Evolutionary conservation across 2,329 filamentous ascomycete species (phyloP).

Genomic region (Aspergillus sp.): DNA sequence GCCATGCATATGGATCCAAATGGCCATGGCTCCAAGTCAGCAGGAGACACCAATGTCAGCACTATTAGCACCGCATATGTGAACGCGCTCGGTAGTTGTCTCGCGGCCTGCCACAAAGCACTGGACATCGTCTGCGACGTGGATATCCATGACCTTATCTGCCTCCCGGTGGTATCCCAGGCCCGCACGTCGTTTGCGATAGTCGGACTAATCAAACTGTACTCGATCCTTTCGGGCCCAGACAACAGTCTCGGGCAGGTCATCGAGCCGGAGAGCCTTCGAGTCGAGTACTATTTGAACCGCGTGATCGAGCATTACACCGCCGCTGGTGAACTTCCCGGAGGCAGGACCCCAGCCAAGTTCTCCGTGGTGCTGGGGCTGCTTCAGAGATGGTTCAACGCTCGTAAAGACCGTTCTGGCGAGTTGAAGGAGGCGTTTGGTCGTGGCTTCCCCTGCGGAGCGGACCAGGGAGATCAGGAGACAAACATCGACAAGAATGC

Average conservation of each 20-base stretch:
- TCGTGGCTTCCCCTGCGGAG: background rate
- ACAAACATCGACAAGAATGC: background rate
- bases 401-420: constrained; percentile 42
- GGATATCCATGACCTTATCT: constrained; percentile 58
- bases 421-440: constrained; percentile 23
- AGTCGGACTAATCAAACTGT: constrained; percentile 71
- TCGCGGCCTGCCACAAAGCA: constrained; percentile 64
- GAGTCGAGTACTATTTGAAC: constrained; percentile 65
- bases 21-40: constrained; percentile 38
- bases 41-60: constrained; percentile 24
- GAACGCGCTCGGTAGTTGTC: constrained; percentile 64
- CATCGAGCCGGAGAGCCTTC: constrained; percentile 66
- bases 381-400: constrained; percentile 66
- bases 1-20: constrained; percentile 64
- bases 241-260: constrained; percentile 67
- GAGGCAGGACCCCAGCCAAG: constrained; percentile 64
- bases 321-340: constrained; percentile 60
- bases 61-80: constrained; percentile 59
- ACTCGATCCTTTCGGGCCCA: constrained; percentile 63
- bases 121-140: constrained; percentile 64
- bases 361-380: constrained; percentile 69
- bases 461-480: background rate
- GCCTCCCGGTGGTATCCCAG: constrained; percentile 67
- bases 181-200: constrained; percentile 70
- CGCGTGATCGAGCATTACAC: constrained; percentile 67